These are phyloP conservation scores for Beauveria asiatica DNA, from an alignment of 2,329 filamentous ascomycete genomes.

Conservation along the genomic window DNA sequence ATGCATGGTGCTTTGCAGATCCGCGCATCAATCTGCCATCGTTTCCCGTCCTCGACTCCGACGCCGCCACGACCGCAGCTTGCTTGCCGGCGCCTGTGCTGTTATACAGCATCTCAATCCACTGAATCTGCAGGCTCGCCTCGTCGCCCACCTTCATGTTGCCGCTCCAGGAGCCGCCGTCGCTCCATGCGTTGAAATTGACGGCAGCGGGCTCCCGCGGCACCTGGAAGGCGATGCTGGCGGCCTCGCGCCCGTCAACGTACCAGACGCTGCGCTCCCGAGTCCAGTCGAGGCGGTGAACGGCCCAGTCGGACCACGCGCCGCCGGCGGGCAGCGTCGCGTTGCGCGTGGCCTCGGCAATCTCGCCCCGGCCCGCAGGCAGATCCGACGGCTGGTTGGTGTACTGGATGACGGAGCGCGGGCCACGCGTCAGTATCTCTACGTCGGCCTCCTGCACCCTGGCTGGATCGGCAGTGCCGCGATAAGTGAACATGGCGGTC, in stretches of 20 bases:
- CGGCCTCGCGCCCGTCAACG: slow-evolving; percentile 36
- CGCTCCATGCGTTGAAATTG: slow-evolving; percentile 53
- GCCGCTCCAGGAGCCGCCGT: slow-evolving; percentile 51
- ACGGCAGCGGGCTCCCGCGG: slow-evolving; percentile 44
- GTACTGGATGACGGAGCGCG: slow-evolving; percentile 39
- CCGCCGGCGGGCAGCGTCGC: slow-evolving; percentile 34
- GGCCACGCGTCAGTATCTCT: slow-evolving; percentile 42
- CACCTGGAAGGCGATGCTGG: slow-evolving; percentile 46
- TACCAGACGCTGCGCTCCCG: slow-evolving; percentile 46
- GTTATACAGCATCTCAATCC: slow-evolving; percentile 54
- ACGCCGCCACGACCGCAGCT: neutral
- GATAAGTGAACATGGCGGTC: slow-evolving; percentile 46
- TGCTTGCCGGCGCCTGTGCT: slow-evolving; percentile 24
- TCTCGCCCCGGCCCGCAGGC: slow-evolving; percentile 30
- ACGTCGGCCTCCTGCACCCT: slow-evolving; percentile 44
- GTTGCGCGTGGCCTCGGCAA: slow-evolving; percentile 39
- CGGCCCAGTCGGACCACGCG: slow-evolving; percentile 47
- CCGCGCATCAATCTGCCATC: slow-evolving; percentile 26
- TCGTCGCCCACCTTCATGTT: slow-evolving; percentile 43
- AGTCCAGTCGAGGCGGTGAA: slow-evolving; percentile 53
- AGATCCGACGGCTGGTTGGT: slow-evolving; percentile 52
- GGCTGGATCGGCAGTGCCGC: slow-evolving; percentile 25
- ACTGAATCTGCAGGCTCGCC: slow-evolving; percentile 51
- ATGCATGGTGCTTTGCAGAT: slow-evolving; percentile 12
- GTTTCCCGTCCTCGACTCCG: neutral